These are phyloP conservation scores for Penicillium paneum DNA, from an alignment of 2,329 filamentous ascomycete genomes.

Conservation along the genomic window DNA sequence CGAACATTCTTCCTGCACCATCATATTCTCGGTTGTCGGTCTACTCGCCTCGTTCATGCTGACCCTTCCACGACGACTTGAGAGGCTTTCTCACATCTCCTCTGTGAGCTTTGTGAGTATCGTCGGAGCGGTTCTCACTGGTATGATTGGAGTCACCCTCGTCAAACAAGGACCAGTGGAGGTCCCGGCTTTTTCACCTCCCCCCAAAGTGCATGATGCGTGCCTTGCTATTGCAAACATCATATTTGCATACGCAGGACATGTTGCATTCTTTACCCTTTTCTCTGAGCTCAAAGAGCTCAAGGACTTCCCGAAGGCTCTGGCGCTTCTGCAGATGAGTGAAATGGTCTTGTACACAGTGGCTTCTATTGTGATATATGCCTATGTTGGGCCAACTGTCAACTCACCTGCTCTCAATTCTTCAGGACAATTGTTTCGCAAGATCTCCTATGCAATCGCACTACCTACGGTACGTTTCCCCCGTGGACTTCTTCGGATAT, in stretches of 20 bases:
- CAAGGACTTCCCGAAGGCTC: constrained; percentile 57
- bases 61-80: constrained; percentile 58
- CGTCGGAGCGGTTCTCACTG: constrained; percentile 59
- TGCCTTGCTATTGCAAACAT: constrained; percentile 64
- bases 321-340: constrained; percentile 56
- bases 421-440: constrained; percentile 52
- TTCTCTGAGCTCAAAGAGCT: constrained; percentile 60
- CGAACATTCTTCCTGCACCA: constrained; percentile 57
- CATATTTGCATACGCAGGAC: constrained; percentile 64
- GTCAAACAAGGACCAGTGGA: constrained; percentile 38
- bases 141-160: constrained; percentile 59
- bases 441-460: constrained; percentile 63
- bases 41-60: constrained; percentile 55
- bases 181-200: constrained; percentile 30
- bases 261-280: constrained; percentile 65
- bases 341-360: constrained; percentile 61
- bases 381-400: constrained; percentile 58
- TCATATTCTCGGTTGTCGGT: constrained; percentile 57
- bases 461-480: constrained; percentile 52
- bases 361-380: constrained; percentile 63
- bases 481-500: background rate
- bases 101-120: constrained; percentile 61
- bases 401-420: constrained; percentile 63
- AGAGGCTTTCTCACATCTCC: constrained; percentile 58
- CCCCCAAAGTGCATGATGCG: constrained; percentile 48